Percentiles rank a stretch among this genome's conserved stretches.
Conservation (phyloP, 306 rosid genomes). For the Dalbergia cochinchinensis region DNA sequence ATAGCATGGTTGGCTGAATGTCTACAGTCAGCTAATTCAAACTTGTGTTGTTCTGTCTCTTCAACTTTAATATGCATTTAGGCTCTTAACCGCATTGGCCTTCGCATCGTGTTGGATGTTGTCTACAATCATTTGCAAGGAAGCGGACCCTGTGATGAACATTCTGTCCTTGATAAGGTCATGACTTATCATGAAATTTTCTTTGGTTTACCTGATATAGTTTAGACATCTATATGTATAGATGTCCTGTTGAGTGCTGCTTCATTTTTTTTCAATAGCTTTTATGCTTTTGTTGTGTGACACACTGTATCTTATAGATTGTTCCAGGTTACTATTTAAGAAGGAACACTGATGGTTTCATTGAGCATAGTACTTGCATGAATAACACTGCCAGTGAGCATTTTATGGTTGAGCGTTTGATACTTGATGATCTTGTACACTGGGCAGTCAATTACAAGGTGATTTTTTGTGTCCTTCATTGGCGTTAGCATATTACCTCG, state of each 20-base stretch:
- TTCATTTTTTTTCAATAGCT: conserved; percentile 39
- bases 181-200: conserved; percentile 33
- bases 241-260: conserved; percentile 35
- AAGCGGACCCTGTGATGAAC: conserved; percentile 77
- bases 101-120: conserved; percentile 86
- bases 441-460: conserved; percentile 97
- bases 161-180: conserved; percentile 97
- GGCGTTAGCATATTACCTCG: conserved; percentile 32
- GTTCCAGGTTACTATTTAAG: conserved; percentile 99
- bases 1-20: neutral
- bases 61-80: conserved; percentile 51
- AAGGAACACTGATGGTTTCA: conserved; percentile 83
- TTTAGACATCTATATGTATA: conserved; percentile 19
- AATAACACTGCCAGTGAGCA: conserved; percentile 98
- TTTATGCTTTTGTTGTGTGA: conserved; percentile 47
- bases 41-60: conserved; percentile 34
- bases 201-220: conserved; percentile 31
- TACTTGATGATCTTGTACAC: conserved; percentile 88
- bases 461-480: conserved; percentile 45
- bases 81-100: conserved; percentile 86
- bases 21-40: conserved; percentile 28
- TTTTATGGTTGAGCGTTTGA: conserved; percentile 92
- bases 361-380: conserved; percentile 92
- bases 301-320: conserved; percentile 67
- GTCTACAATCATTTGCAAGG: conserved; percentile 95